These are phyloP conservation scores for Prunus mira DNA, from an alignment of 306 rosid species.

Conservation along the genomic window DNA sequence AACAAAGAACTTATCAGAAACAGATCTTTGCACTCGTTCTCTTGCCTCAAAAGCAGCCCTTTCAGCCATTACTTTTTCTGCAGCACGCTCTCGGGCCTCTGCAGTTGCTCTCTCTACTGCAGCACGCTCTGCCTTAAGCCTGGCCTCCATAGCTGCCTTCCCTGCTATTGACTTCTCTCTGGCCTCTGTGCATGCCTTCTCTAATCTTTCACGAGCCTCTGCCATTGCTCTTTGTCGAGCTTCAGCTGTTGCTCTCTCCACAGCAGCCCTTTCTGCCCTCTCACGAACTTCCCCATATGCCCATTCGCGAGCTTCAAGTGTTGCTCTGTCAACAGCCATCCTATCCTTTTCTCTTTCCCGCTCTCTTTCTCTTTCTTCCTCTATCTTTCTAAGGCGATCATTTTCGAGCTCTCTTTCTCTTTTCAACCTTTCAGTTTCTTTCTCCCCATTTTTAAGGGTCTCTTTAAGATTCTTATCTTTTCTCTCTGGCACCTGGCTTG, in stretches of 20 bases:
- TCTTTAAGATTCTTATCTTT: conserved; percentile 45
- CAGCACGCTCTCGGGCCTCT: conserved; percentile 93
- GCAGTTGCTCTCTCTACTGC: conserved; percentile 90
- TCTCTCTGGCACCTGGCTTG: conserved; percentile 37
- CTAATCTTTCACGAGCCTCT: conserved; percentile 91
- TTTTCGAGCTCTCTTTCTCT: conserved; percentile 63
- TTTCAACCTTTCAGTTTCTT: conserved; percentile 56
- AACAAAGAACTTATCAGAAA: conserved; percentile 67
- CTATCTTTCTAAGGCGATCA: conserved; percentile 64
- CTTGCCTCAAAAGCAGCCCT: conserved; percentile 59
- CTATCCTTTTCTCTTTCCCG: conserved; percentile 96
- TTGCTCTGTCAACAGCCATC: conserved; percentile 69
- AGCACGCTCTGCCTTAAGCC: conserved; percentile 81
- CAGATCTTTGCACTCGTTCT: conserved; percentile 77
- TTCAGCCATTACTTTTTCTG: conserved; percentile 70
- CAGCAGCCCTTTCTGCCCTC: conserved; percentile 69
- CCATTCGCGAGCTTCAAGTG: conserved; percentile 73
- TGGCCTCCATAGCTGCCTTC: conserved; percentile 72
- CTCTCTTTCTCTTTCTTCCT: conserved; percentile 91
- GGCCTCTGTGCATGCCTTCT: conserved; percentile 93
- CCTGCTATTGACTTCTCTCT: conserved; percentile 74
- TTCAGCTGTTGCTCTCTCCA: conserved; percentile 84
- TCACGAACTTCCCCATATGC: conserved; percentile 63
- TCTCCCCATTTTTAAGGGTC: conserved; percentile 36
- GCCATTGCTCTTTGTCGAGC: conserved; percentile 80